phyloP scores from a whole-genome alignment of 2,329 filamentous ascomycete genomes.

The Hypoxylon sp. region DNA sequence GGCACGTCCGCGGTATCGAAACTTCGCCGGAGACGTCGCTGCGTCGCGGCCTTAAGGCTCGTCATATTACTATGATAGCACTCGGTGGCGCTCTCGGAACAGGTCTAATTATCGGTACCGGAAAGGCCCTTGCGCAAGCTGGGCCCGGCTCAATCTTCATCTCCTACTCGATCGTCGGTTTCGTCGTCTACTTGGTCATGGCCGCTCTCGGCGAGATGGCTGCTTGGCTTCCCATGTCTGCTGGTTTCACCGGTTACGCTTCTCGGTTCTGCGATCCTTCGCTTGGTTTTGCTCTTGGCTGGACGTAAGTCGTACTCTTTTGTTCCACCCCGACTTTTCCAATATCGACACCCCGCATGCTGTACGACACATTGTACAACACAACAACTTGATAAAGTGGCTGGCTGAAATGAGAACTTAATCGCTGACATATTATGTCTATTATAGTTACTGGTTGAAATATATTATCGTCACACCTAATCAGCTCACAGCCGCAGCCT shows the following conservation, averaged over 20 bases:
- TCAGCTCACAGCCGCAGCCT: constrained; percentile 83
- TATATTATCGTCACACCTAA: constrained; percentile 91
- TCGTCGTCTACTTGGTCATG: constrained; percentile 86
- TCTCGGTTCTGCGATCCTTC: constrained; percentile 84
- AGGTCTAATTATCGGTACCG: constrained; percentile 80
- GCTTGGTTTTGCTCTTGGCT: constrained; percentile 84
- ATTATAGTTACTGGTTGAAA: constrained; percentile 74
- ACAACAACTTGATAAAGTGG: neutral
- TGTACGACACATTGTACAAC: neutral
- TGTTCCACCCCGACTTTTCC: neutral
- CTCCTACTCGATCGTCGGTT: constrained; percentile 77
- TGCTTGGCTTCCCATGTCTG: constrained; percentile 82
- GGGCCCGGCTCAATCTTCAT: constrained; percentile 79
- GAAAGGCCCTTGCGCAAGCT: constrained; percentile 67
- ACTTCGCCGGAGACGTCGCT: constrained; percentile 64
- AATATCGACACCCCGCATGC: neutral
- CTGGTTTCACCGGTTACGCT: constrained; percentile 87
- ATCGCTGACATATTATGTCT: neutral
- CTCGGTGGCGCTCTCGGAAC: constrained; percentile 83
- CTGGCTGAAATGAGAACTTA: constrained; percentile 5
- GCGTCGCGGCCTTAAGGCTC: constrained; percentile 68
- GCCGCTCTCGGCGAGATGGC: constrained; percentile 87
- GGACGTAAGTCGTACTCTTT: constrained; percentile 66
- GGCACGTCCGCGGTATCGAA: constrained; percentile 64
- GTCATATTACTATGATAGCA: constrained; percentile 74